Evolutionary conservation across 352 stramenopile genomes (phyloP), one percentile per base, ranked within the genome.

Genomic region (Saprolegnia diclina): DNA sequence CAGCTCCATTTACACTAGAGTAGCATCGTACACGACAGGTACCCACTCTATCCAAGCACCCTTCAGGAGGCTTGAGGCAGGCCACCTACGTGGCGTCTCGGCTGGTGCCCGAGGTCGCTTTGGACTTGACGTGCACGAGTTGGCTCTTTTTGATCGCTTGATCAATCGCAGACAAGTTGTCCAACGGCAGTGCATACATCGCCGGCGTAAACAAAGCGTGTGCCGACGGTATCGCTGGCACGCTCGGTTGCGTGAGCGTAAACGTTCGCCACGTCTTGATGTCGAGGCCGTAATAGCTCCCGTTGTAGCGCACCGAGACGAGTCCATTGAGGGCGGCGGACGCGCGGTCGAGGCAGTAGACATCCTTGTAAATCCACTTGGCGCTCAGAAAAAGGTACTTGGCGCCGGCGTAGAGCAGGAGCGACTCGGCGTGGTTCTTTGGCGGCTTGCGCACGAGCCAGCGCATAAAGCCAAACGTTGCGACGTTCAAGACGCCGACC

Each of bases 201-300:
- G 42, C 42, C 11, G 42, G 42, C 42, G 18, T n/a, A n/a, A n/a
- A 14, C 11, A 48, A n/a, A 3, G 11, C 13, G 13, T 48, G 13
- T 14, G 42, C 10, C 18, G 18, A n/a, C 18, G 42, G 42, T n/a
- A 48, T n/a, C 11, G 4, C 42, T 14, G 42, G 3, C 42, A 48
- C 42, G 13, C 10, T 14, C 3, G 42, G 42, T n/a, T 4, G 11
- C 7, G 42, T 16, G 19, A 59, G 13, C 13, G 24, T 59, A 24
- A 42, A 59, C 52, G 35, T 26, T 16, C 52, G 52, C 52, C 52
- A 59, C 11, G 52, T 59, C 9, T 59, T 59, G 24, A 59, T 40
- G 35, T 59, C 52, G 35, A 59, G 35, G 35, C 24, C 52, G 35
- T 59, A 59, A 18, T 40, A 59, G 11, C 1, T 59, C 13, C 16